Evolutionary conservation across 768 basidiomycete genomes (phyloP).

Genomic region (Tephrocybe rancida): DNA sequence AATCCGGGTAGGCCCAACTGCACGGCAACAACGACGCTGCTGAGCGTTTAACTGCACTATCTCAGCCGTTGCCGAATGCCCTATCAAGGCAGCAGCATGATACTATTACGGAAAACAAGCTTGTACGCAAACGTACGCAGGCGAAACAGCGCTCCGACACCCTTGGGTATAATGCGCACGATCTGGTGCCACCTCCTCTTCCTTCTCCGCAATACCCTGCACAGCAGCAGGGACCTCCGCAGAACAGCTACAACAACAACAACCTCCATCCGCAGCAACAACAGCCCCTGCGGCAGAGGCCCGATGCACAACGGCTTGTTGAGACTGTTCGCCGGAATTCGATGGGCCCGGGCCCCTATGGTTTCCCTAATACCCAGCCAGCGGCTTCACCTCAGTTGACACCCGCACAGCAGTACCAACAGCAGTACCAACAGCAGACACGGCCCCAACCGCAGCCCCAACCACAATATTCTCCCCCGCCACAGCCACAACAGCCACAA

Average conservation of each 20-base stretch:
- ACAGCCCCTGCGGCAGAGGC: slow-evolving; percentile 16
- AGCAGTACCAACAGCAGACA: slow-evolving; percentile 18
- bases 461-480: slow-evolving; percentile 13
- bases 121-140: slow-evolving; percentile 80
- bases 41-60: slow-evolving; percentile 71
- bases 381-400: slow-evolving; percentile 16
- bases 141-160: slow-evolving; percentile 61
- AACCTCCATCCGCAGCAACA: slow-evolving; percentile 7
- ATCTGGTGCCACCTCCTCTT: slow-evolving; percentile 3
- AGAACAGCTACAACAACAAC: slow-evolving; percentile 1
- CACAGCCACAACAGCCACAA: slow-evolving; percentile 14
- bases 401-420: slow-evolving; percentile 19
- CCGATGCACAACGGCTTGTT: slow-evolving; percentile 48
- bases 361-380: slow-evolving; percentile 2
- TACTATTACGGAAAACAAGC: slow-evolving; percentile 70
- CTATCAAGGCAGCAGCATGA: slow-evolving; percentile 85
- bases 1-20: slow-evolving; percentile 58
- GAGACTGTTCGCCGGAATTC: slow-evolving; percentile 60
- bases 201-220: slow-evolving; percentile 15
- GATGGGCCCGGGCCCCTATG: slow-evolving; percentile 12
- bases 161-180: slow-evolving; percentile 9
- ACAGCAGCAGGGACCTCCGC: slow-evolving; percentile 14
- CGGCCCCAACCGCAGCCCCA: slow-evolving; percentile 16
- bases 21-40: slow-evolving; percentile 83
- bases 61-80: slow-evolving; percentile 57